Evolutionary conservation across 2,329 filamentous ascomycete species (phyloP).

Genomic region (Penicillium sp.): DNA sequence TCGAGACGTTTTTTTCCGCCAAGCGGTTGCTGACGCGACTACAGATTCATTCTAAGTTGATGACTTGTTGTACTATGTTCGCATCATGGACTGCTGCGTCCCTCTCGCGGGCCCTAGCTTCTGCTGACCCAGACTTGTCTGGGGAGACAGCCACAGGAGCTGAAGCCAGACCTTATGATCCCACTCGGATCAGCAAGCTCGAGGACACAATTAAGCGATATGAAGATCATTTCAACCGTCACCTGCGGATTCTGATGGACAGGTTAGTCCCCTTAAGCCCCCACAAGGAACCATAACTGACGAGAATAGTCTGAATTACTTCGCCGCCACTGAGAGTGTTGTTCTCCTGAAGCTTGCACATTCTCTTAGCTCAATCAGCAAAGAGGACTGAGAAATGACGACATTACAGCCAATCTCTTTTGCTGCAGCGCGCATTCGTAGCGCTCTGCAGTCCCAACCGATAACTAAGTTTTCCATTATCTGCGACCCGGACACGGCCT

Average conservation of each 20-base stretch:
- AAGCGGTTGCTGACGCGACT: background rate
- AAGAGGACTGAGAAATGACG: constrained; percentile 38
- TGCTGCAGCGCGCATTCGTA: background rate
- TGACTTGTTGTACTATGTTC: constrained; percentile 94
- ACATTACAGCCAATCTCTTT: background rate
- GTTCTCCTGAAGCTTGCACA: constrained; percentile 75
- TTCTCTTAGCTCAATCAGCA: constrained; percentile 42
- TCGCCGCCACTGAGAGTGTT: constrained; percentile 94
- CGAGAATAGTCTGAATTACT: constrained; percentile 70
- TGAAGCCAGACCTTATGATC: constrained; percentile 53
- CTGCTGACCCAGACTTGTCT: constrained; percentile 74
- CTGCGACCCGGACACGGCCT: background rate
- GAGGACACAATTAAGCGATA: constrained; percentile 87
- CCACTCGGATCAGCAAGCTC: constrained; percentile 67
- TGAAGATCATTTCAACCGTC: constrained; percentile 87
- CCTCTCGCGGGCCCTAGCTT: constrained; percentile 79
- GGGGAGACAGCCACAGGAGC: constrained; percentile 29
- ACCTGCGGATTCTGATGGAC: constrained; percentile 90
- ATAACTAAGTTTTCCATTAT: background rate
- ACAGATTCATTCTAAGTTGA: constrained; percentile 96
- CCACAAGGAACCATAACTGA: background rate
- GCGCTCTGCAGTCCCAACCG: background rate
- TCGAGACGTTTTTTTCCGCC: no score
- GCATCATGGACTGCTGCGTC: constrained; percentile 79
- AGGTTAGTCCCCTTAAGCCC: constrained; percentile 47